Evolutionary conservation across 2,329 filamentous ascomycete species (phyloP).

Genomic region (Pestalotiopsis sp.): DNA sequence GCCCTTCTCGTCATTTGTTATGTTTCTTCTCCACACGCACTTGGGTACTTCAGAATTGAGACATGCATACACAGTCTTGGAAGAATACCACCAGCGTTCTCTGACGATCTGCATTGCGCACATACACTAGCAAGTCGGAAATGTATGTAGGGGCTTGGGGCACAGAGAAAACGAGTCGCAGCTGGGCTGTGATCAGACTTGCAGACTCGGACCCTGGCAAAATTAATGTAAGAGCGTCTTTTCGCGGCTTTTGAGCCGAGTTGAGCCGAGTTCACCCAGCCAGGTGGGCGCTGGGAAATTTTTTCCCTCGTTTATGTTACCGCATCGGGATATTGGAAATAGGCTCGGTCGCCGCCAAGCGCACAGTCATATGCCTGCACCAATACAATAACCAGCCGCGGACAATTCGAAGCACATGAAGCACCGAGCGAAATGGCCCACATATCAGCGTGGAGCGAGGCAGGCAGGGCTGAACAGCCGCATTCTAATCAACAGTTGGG

Average conservation of each 20-base stretch:
- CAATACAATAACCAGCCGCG: too few species aligned
- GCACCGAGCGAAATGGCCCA: too few species aligned
- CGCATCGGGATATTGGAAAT: not conserved
- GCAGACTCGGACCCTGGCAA: not conserved
- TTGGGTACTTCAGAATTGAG: not conserved
- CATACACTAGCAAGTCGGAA: not conserved
- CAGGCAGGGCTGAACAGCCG: not conserved
- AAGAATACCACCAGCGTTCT: not conserved
- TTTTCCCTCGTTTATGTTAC: not conserved
- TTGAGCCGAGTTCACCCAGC: not conserved
- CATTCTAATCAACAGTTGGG: not conserved
- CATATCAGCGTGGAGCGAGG: not conserved
- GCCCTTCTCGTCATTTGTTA: not conserved
- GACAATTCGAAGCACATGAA: too few species aligned
- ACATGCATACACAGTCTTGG: not conserved
- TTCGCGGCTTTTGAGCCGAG: not conserved
- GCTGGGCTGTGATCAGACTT: not conserved
- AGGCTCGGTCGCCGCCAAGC: not conserved
- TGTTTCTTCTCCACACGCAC: not conserved
- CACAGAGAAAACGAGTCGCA: not conserved
- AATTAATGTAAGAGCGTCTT: not conserved
- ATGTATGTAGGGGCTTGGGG: not conserved
- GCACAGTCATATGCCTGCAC: too few species aligned
- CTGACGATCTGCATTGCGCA: not conserved
- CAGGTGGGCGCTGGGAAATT: not conserved